Base-by-base conservation (phyloP, 1,284 basidiomycete species). In the Cryptococcus wingfieldii region DNA sequence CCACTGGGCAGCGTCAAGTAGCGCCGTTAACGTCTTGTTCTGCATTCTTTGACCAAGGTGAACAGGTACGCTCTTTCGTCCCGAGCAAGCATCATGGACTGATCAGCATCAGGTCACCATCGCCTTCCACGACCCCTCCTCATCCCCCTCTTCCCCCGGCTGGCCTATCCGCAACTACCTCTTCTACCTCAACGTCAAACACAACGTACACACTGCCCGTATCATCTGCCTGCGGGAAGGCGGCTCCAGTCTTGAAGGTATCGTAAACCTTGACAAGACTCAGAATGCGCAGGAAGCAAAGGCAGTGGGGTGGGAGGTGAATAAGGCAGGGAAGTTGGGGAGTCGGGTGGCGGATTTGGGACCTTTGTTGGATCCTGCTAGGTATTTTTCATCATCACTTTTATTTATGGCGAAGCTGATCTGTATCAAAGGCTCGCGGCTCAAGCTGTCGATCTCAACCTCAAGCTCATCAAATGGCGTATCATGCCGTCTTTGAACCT, bases 401-500 rank as follows among this genome's bases (percentile, higher is more conserved):
- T 2, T 28, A 0, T 9, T 5, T 7, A 0, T 23, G 19, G 1
- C 28, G 39, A 43, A n/a, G 18, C 14, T 52, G 18, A 53, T 28
- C 9, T 16, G 2, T 8, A 5, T 19, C 25, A n/a, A 54, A 90
- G 89, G 60, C 82, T 98, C 7, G 94, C 96, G 0, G 86, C 92
- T 63, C 95, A 98, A 75, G 96, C 96, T 0, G 91, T 98, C 10
- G 93, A 97, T 75, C 80, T 99, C 37, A 98, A 98, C 71, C 80
- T 98, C 51, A 98, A 98, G 75, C 83, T 99, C 25, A 98, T 99
- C 95, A 83, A 92, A 31, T 98, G 95, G 95, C 83, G 95, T 9
- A 93, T 98, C 62, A 80, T 98, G 46, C 95, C 96, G 2, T 79
- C 84, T 0, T 84, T 99, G 46, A 83, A 98, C 62, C 81, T 98